These are phyloP conservation scores for Backusella circina DNA, from an alignment of 192 early-diverging fungal species.

Conservation along the genomic window DNA sequence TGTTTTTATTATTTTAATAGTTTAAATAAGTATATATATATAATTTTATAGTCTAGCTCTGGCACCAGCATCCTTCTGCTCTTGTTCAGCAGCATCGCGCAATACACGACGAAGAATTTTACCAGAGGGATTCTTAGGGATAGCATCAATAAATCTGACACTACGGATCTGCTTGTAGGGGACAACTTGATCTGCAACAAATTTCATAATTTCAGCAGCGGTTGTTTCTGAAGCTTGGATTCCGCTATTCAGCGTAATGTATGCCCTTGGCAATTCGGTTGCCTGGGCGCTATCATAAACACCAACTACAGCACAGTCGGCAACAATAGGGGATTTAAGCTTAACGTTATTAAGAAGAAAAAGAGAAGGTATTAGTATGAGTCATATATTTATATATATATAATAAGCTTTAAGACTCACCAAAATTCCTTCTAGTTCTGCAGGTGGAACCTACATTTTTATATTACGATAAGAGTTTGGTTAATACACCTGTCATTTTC, in stretches of 20 bases:
- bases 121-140: slow-evolving; percentile 78
- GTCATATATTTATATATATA: neutral
- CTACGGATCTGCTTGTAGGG: slow-evolving; percentile 77
- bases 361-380: neutral
- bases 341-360: slow-evolving; percentile 15
- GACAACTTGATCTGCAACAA: slow-evolving; percentile 61
- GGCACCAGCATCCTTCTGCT: neutral
- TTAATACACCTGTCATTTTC: neutral
- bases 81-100: slow-evolving; percentile 14
- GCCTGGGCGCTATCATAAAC: slow-evolving; percentile 59
- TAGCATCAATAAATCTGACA: slow-evolving; percentile 67
- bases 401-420: no score
- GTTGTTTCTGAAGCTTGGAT: slow-evolving; percentile 18
- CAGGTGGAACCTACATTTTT: slow-evolving; percentile 68
- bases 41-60: slow-evolving; percentile 11
- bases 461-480: neutral
- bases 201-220: slow-evolving; percentile 46
- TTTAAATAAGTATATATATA: neutral
- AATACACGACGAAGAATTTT: slow-evolving; percentile 70
- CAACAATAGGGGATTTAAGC: slow-evolving; percentile 64
- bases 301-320: slow-evolving; percentile 68
- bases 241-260: slow-evolving; percentile 57
- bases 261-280: slow-evolving; percentile 78
- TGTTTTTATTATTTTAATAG: slow-evolving; percentile 2
- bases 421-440: slow-evolving; percentile 73